phyloP scores from a whole-genome alignment of 2,329 filamentous ascomycete genomes.

The Teratosphaeria gauchensis region DNA sequence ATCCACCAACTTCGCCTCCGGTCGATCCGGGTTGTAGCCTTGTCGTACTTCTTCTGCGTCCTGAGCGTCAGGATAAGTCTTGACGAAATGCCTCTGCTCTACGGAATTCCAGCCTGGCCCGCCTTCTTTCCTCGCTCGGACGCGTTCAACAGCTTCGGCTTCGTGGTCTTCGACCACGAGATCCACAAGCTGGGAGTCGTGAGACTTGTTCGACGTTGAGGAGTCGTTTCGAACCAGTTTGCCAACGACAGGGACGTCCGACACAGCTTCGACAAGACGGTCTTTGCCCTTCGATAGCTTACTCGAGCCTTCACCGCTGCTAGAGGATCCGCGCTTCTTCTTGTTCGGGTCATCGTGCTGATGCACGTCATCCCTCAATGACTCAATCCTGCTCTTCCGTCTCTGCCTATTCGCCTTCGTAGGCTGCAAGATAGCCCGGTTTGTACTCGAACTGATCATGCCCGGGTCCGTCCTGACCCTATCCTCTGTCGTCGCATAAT shows the following conservation, averaged over 20 bases:
- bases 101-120: slow-evolving; percentile 51
- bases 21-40: slow-evolving; percentile 44
- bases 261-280: not conserved
- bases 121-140: slow-evolving; percentile 53
- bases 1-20: slow-evolving; percentile 34
- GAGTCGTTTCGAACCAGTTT: slow-evolving; percentile 39
- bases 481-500: slow-evolving; percentile 62
- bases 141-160: slow-evolving; percentile 52
- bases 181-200: slow-evolving; percentile 55
- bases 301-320: slow-evolving; percentile 21
- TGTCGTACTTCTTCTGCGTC: slow-evolving; percentile 44
- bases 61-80: slow-evolving; percentile 39
- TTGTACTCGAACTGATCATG: slow-evolving; percentile 47
- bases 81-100: slow-evolving; percentile 45
- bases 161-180: slow-evolving; percentile 55
- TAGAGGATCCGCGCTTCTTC: slow-evolving; percentile 31
- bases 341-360: slow-evolving; percentile 32
- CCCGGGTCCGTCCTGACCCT: slow-evolving; percentile 46
- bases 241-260: slow-evolving; percentile 22
- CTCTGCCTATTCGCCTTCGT: slow-evolving; percentile 39
- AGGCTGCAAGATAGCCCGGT: slow-evolving; percentile 45
- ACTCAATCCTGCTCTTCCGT: slow-evolving; percentile 39
- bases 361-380: slow-evolving; percentile 31
- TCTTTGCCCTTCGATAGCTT: not conserved
- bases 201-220: slow-evolving; percentile 40